Base-by-base conservation (phyloP, 23 red algal species). In the Agarophyton chilense region DNA sequence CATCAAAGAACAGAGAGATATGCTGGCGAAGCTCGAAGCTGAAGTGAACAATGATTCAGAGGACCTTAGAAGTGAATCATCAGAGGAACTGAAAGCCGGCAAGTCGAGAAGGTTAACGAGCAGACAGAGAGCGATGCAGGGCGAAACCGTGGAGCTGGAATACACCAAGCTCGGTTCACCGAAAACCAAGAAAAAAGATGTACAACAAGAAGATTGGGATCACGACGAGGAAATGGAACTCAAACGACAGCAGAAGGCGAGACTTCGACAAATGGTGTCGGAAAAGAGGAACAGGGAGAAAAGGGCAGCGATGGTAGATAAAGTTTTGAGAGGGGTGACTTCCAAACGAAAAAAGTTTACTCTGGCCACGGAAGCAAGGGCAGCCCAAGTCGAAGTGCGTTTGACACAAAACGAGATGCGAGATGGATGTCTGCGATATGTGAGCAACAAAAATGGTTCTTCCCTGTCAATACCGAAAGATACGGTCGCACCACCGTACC, bases 221-320 rank as follows among this genome's bases (percentile, higher is more conserved):
- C 65, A 94, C 26, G 92, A 84, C 22, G 84, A 94, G 50, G 92
- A 94, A 52, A 58, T 43, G 40, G 82, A 81, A n/a, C 68, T 94
- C 4, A 84, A 86, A 34, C 39, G 52, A 51, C 79, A 94, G 61
- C 92, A 94, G 51, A 74, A 71, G 24, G 92, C 92, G 28, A 83
- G 92, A 24, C 77, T 94, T 31, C 82, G 92, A 29, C 73, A 87
- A 36, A 94, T 94, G 77, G 76, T 87, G 6, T 70, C 88, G 62
- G 92, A 94, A 56, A 94, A 94, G 92, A 80, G 92, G 76, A 84
- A 86, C 36, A 82, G 87, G 70, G 92, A 94, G 50, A 94, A 94
- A 70, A 68, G 92, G 36, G 92, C 82, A 24, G 92, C 92, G 38
- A 94, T 87, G 77, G 83, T 94, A n/a, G 92, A 94, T 35, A 77